phyloP scores from a whole-genome alignment of 202 grass and related monocot species.

The Carex sylvatica region DNA sequence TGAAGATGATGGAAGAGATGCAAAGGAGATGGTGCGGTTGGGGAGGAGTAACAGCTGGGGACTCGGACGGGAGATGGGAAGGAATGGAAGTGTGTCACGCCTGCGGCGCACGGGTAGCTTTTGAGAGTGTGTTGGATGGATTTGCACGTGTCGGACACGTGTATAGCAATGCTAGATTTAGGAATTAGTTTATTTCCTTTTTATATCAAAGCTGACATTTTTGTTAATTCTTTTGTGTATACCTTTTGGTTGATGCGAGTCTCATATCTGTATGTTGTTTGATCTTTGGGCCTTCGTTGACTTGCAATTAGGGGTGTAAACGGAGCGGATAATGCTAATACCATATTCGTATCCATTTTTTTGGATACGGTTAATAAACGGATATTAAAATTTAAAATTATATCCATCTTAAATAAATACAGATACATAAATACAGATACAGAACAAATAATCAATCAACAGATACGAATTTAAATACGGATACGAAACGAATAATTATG shows the following conservation, averaged over 20 bases:
- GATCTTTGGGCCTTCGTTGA: no score
- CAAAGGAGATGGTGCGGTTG: conserved; percentile 21
- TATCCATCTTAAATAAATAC: no score
- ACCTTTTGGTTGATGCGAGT: background rate
- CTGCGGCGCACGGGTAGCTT: conserved; percentile 31
- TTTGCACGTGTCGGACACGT: conserved; percentile 5
- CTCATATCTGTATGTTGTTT: no score
- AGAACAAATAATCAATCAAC: no score
- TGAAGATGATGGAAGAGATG: background rate
- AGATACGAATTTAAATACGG: no score
- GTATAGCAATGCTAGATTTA: conserved; percentile 10
- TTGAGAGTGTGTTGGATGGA: conserved; percentile 2
- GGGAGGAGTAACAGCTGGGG: conserved; percentile 27
- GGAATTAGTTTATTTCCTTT: background rate
- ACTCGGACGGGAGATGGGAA: background rate
- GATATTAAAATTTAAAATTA: no score
- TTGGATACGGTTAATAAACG: no score
- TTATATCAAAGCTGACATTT: background rate
- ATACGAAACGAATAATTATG: no score
- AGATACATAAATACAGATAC: no score
- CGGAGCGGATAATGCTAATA: no score
- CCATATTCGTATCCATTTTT: no score
- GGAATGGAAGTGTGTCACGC: background rate
- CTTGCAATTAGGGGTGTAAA: no score
- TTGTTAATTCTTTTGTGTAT: background rate